phyloP scores from a whole-genome alignment of 2,329 filamentous ascomycete species.

The Orbilia ellipsospora region DNA sequence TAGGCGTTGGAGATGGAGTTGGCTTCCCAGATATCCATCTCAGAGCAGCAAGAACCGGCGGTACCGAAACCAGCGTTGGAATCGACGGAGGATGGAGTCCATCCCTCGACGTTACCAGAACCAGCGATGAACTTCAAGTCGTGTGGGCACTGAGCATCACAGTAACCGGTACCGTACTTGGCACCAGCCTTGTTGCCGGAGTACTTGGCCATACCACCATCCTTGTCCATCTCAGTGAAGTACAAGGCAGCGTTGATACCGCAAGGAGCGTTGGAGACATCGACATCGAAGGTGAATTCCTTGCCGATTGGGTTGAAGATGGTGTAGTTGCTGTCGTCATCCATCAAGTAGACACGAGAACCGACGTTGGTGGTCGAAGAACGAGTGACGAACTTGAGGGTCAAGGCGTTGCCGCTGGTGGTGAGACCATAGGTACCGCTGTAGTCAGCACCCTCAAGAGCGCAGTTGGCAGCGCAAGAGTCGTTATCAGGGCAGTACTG shows the following conservation, averaged over 20 bases:
- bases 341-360: conserved; percentile 74
- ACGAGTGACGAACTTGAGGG: conserved; percentile 66
- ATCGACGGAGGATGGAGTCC: conserved; percentile 68
- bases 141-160: conserved; percentile 70
- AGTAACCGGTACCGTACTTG: conserved; percentile 73
- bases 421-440: conserved; percentile 67
- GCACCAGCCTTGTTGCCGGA: conserved; percentile 70
- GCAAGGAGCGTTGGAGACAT: conserved; percentile 75
- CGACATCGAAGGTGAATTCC: conserved; percentile 79
- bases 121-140: conserved; percentile 69
- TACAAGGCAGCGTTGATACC: conserved; percentile 79
- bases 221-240: conserved; percentile 71
- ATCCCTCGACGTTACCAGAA: conserved; percentile 69
- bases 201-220: conserved; percentile 70
- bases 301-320: conserved; percentile 74
- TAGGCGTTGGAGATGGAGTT: conserved; percentile 73
- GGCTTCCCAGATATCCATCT: conserved; percentile 78
- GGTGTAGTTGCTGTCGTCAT: conserved; percentile 72
- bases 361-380: conserved; percentile 63
- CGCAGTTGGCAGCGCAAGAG: conserved; percentile 69
- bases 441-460: conserved; percentile 70
- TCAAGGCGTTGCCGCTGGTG: conserved; percentile 66
- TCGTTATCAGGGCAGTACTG: conserved; percentile 66
- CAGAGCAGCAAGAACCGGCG: conserved; percentile 73
- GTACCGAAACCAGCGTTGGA: conserved; percentile 68